These are phyloP conservation scores for Rauvolfia tetraphylla DNA, from an alignment of 257 asterid genomes.

Conservation along the genomic window DNA sequence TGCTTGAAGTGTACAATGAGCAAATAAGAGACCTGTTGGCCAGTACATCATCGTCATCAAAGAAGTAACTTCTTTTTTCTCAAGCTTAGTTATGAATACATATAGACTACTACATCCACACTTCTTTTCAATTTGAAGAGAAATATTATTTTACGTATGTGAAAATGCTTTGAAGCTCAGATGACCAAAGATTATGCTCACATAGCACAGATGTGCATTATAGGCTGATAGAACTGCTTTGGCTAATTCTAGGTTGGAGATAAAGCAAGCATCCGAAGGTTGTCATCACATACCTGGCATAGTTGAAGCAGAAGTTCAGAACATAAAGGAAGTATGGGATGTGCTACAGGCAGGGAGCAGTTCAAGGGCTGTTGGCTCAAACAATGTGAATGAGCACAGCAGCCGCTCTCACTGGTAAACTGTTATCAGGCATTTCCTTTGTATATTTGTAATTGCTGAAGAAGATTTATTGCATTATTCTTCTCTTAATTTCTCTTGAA, in stretches of 20 bases:
- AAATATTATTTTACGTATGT: neutral
- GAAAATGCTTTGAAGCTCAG: neutral
- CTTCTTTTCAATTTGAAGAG: neutral
- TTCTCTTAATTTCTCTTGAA: neutral
- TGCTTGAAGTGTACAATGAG: conserved; percentile 97
- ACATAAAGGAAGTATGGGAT: conserved; percentile 75
- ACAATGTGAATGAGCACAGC: conserved; percentile 94
- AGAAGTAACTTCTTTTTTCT: conserved; percentile 47
- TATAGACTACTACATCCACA: neutral
- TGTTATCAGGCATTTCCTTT: conserved; percentile 1
- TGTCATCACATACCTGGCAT: conserved; percentile 87
- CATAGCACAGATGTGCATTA: neutral
- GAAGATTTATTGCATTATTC: neutral
- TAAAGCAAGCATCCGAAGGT: conserved; percentile 96
- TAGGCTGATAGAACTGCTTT: conserved; percentile 4
- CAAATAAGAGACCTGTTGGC: conserved; percentile 88
- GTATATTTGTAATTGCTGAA: neutral
- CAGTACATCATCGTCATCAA: conserved; percentile 61
- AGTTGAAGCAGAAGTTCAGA: conserved; percentile 83
- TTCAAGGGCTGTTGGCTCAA: conserved; percentile 90
- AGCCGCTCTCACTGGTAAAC: conserved; percentile 98
- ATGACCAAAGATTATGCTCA: neutral
- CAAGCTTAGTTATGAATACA: neutral
- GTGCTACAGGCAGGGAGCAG: conserved; percentile 93
- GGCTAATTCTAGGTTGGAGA: conserved; percentile 62